Base-by-base conservation (phyloP, 2,329 filamentous ascomycete species). In the Atkinsonella hypoxylon region DNA sequence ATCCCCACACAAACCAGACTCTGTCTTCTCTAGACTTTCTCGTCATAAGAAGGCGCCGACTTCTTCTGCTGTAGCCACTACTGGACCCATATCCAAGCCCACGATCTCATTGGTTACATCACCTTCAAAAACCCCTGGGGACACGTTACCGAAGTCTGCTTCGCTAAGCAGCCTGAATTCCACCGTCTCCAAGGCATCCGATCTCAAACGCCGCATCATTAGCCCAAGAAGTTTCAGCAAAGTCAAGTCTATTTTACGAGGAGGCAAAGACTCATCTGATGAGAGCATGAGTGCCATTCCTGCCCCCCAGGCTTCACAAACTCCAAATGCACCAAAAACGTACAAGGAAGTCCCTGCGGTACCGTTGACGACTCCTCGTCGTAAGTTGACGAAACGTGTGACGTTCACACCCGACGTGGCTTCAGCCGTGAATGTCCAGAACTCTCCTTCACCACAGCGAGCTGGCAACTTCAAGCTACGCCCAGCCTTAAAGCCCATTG, bases 391-490 rank as follows among this genome's bases (percentile, higher is more conserved):
- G 17, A 95, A 94, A 70, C 83, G 79, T 51, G 87, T 95, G 36
- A 82, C 86, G 47, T 95, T 95, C 60, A 89, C 85, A 0, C 83
- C 83, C 0, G 82, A 81, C 54, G 82, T 83, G 36, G 77, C 87
- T 55, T 68, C 69, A 17, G 66, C 69, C 9, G 63, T 67, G 0
- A 57, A 69, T 46, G 56, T 61, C 0, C 73, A 77, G 53, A 69
- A 73, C 51, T 78, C 79, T 1, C 79, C 80, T 8, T 80, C 80
- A 3, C 76, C 78, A 4, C 61, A 76, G 56, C 80, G 81, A 59
- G 70, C 71, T 6, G 62, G 64, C 34, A 68, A 75, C 18, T 68
- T 73, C 44, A 70, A 70, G 50, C 70, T 70, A 18, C 66, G 66
- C 40, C 61, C 67, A 13, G 62, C 67, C 30, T 53, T 57, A 45